These are phyloP conservation scores for Fonticula alba DNA, from an alignment of 78 protist species.

Conservation along the genomic window DNA sequence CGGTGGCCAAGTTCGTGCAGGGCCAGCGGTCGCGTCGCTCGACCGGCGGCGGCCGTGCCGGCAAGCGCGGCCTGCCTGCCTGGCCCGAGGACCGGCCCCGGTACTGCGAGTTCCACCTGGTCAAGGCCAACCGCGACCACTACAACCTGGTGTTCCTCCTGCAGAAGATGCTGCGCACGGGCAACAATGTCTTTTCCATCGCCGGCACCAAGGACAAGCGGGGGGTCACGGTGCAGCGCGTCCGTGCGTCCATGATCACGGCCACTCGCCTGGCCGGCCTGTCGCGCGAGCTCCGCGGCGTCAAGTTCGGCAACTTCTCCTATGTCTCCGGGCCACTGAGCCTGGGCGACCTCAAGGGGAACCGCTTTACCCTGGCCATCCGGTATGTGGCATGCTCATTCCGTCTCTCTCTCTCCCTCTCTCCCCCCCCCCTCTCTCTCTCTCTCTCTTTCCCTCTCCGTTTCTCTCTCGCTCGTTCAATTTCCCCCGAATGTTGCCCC, in stretches of 20 bases:
- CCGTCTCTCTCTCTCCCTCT: not conserved
- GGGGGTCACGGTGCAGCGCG: conserved; percentile 16
- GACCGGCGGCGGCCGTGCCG: too few relatives aligned
- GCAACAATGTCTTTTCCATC: not conserved
- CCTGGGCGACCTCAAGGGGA: conserved; percentile 29
- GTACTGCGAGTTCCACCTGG: too few relatives aligned
- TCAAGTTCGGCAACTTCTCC: too few relatives aligned
- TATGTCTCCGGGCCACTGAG: not conserved
- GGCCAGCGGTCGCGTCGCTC: too few relatives aligned
- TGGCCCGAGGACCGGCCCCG: too few relatives aligned
- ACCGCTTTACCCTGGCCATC: conserved; percentile 22
- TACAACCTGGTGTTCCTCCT: not conserved
- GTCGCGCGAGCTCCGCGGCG: too few relatives aligned
- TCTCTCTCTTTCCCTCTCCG: not conserved
- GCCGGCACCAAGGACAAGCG: conserved; percentile 30
- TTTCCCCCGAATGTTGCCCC: not conserved
- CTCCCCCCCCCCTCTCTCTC: not conserved
- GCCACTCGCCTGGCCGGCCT: too few relatives aligned
- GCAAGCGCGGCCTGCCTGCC: too few relatives aligned
- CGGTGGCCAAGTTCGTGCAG: too few relatives aligned
- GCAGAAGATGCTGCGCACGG: not conserved
- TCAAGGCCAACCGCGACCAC: conserved; percentile 20
- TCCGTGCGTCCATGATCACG: not conserved
- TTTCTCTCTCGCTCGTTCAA: not conserved
- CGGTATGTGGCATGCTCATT: conserved; percentile 4